Percentiles rank a stretch among this genome's conserved stretches.
These are phyloP conservation scores for Phytophthora meadii DNA, from an alignment of 352 stramenopile genomes.

Conservation along the genomic window DNA sequence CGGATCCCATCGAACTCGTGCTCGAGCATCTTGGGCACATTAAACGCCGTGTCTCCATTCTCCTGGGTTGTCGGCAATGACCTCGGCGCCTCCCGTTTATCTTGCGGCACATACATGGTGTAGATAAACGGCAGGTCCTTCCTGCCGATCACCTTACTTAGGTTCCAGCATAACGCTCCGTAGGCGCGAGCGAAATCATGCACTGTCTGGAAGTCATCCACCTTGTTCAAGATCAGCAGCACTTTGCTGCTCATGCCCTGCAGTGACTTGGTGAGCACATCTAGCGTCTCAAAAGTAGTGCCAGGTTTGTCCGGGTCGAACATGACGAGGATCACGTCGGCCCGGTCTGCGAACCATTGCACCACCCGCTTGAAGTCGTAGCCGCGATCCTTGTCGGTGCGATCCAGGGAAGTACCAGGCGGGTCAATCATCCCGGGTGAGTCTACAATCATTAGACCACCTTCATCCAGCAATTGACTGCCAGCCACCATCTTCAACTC, in stretches of 20 bases:
- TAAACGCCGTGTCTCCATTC: slow-evolving; percentile 22
- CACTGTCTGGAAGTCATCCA: slow-evolving; percentile 88
- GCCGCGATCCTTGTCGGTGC: slow-evolving; percentile 76
- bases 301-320: slow-evolving; percentile 90
- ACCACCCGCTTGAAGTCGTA: slow-evolving; percentile 91
- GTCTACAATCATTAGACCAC: slow-evolving; percentile 86
- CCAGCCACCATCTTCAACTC: slow-evolving; percentile 84
- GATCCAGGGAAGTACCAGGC: slow-evolving; percentile 61
- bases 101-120: slow-evolving; percentile 88
- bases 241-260: slow-evolving; percentile 83
- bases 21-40: slow-evolving; percentile 81
- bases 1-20: slow-evolving; percentile 88
- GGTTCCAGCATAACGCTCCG: slow-evolving; percentile 88
- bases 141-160: slow-evolving; percentile 88
- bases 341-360: slow-evolving; percentile 86
- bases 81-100: slow-evolving; percentile 44
- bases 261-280: slow-evolving; percentile 84
- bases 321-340: slow-evolving; percentile 90
- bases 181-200: slow-evolving; percentile 90
- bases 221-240: slow-evolving; percentile 89
- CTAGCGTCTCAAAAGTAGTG: slow-evolving; percentile 89
- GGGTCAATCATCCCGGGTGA: slow-evolving; percentile 90
- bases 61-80: slow-evolving; percentile 19
- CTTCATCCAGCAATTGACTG: slow-evolving; percentile 75
- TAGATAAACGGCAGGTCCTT: slow-evolving; percentile 91